These are phyloP conservation scores for Metschnikowia koreensis DNA, from an alignment of 805 yeast species.

Conservation along the genomic window DNA sequence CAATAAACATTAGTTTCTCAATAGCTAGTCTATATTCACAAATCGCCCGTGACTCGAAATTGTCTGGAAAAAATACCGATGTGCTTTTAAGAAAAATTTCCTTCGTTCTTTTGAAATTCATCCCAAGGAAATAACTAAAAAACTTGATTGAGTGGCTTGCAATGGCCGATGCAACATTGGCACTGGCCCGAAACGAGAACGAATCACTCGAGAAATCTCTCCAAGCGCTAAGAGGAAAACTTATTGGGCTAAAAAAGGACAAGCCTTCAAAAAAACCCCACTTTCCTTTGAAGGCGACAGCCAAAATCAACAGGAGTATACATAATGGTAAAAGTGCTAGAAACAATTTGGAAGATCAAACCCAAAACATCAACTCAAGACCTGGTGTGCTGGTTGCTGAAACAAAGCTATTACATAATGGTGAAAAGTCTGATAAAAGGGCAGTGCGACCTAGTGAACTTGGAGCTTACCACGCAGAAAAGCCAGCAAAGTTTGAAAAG, in stretches of 20 bases:
- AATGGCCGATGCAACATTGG: slow-evolving; percentile 3
- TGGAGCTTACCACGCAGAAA: not conserved
- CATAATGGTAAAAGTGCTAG: not conserved
- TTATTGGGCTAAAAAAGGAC: not conserved
- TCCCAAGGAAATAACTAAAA: too few species aligned
- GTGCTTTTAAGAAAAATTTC: too few species aligned
- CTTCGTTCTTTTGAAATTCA: too few species aligned
- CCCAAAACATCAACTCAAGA: not conserved
- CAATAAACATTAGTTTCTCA: too few species aligned
- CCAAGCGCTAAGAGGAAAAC: slow-evolving; percentile 10
- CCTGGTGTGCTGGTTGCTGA: too few species aligned
- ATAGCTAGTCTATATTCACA: too few species aligned
- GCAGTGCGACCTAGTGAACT: not conserved
- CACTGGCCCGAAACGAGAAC: slow-evolving; percentile 6
- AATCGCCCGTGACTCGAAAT: too few species aligned
- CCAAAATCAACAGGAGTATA: not conserved
- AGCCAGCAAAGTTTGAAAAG: not conserved
- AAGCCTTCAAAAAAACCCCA: not conserved
- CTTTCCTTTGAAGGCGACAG: not conserved
- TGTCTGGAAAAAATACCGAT: too few species aligned
- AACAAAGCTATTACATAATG: too few species aligned
- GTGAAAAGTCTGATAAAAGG: not conserved
- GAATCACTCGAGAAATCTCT: slow-evolving; percentile 10
- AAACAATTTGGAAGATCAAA: not conserved
- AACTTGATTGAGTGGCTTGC: not conserved